These are phyloP conservation scores for Aspergillus arachidicola DNA, from an alignment of 2,329 filamentous ascomycete genomes.

Conservation along the genomic window DNA sequence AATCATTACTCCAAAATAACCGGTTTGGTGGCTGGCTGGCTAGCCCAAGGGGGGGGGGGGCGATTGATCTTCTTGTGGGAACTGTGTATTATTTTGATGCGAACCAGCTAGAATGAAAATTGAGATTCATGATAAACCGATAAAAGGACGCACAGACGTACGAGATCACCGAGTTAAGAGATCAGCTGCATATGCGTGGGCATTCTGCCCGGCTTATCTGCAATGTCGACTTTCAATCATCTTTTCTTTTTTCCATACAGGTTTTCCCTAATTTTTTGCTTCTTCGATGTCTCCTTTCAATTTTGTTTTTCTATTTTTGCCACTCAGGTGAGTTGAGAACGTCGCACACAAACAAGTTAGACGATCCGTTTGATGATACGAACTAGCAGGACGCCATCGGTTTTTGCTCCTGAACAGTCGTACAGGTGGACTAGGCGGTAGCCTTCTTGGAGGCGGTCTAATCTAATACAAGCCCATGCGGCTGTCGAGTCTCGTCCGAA, in stretches of 20 bases:
- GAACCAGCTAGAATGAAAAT: background rate
- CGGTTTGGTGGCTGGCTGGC: background rate
- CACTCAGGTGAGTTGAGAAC: background rate
- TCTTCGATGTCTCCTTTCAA: background rate
- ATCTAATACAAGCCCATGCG: slow-evolving; percentile 84
- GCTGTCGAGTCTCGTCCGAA: slow-evolving; percentile 76
- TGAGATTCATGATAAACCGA: background rate
- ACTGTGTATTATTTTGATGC: background rate
- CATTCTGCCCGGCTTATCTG: background rate
- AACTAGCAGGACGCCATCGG: slow-evolving; percentile 71
- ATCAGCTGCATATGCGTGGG: slow-evolving; percentile 5
- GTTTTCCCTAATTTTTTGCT: background rate
- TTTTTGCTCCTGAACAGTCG: slow-evolving; percentile 67
- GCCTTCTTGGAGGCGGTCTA: slow-evolving; percentile 77
- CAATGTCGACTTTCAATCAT: background rate
- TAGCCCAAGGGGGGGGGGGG: background rate
- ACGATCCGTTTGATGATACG: slow-evolving; percentile 63
- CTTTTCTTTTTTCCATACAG: background rate
- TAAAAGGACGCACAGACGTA: background rate
- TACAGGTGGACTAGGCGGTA: slow-evolving; percentile 77
- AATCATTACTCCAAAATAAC: background rate
- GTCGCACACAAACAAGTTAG: slow-evolving; percentile 3
- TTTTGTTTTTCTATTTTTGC: background rate
- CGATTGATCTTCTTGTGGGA: background rate
- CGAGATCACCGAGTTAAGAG: background rate